These are phyloP conservation scores for Pseudocercospora cruenta DNA, from an alignment of 2,329 filamentous ascomycete species.

Conservation along the genomic window DNA sequence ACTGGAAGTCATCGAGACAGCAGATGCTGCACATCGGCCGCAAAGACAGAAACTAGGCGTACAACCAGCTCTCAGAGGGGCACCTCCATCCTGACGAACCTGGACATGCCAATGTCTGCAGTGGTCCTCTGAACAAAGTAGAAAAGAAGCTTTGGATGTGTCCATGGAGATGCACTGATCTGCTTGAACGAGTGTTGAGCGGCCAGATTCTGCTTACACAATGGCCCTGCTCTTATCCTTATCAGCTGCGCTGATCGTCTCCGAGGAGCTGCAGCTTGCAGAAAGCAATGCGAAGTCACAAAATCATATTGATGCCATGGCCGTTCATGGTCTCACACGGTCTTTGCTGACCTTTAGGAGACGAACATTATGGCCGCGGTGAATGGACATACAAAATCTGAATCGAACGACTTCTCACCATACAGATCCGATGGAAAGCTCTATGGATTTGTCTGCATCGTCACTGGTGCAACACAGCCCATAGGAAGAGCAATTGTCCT, in stretches of 20 bases:
- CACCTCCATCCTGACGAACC: neutral
- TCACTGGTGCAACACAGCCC: slow-evolving; percentile 64
- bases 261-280: slow-evolving; percentile 12
- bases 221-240: slow-evolving; percentile 8
- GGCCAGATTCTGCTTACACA: neutral
- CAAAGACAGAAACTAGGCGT: neutral
- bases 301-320: neutral
- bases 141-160: neutral
- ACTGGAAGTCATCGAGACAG: neutral
- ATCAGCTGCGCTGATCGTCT: slow-evolving; percentile 7
- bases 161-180: neutral
- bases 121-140: neutral
- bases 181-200: neutral
- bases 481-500: slow-evolving; percentile 63
- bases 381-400: slow-evolving; percentile 23
- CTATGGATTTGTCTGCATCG: slow-evolving; percentile 68
- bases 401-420: slow-evolving; percentile 56
- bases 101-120: neutral
- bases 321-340: neutral
- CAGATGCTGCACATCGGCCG: neutral
- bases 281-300: neutral
- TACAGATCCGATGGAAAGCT: slow-evolving; percentile 63
- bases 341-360: neutral
- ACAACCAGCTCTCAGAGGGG: neutral
- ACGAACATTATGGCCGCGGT: slow-evolving; percentile 18